phyloP scores from a whole-genome alignment of 495 filamentous ascomycete species.

The Talaromyces ruber region DNA sequence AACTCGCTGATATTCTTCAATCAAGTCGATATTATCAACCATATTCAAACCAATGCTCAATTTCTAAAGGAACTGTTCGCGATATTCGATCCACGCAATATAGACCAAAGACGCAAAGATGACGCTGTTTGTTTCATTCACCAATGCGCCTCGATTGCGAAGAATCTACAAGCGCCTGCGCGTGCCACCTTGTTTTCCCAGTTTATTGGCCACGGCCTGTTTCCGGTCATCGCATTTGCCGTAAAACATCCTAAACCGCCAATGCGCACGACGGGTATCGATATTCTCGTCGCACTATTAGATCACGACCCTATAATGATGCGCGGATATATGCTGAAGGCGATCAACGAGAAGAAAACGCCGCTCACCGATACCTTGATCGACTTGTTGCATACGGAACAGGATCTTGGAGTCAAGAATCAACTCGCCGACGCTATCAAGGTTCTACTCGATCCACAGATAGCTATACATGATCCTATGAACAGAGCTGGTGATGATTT shows the following conservation, averaged over 20 bases:
- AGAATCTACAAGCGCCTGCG: slow-evolving; percentile 78
- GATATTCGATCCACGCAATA: slow-evolving; percentile 64
- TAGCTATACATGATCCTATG: slow-evolving; percentile 52
- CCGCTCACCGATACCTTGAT: slow-evolving; percentile 92
- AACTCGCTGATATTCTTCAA: slow-evolving; percentile 99
- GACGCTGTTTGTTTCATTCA: slow-evolving; percentile 95
- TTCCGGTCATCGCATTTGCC: slow-evolving; percentile 86
- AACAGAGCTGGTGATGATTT: slow-evolving; percentile 63
- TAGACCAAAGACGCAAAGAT: slow-evolving; percentile 67
- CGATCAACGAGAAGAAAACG: slow-evolving; percentile 75
- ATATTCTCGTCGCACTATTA: slow-evolving; percentile 87
- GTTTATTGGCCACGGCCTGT: slow-evolving; percentile 80
- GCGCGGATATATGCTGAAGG: slow-evolving; percentile 82
- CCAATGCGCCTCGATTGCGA: slow-evolving; percentile 89
- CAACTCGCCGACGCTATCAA: slow-evolving; percentile 96
- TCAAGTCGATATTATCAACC: slow-evolving; percentile 93
- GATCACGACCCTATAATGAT: slow-evolving; percentile 95
- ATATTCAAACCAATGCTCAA: slow-evolving; percentile 67
- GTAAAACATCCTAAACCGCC: slow-evolving; percentile 75
- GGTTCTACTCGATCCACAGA: slow-evolving; percentile 80
- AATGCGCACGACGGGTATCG: slow-evolving; percentile 85
- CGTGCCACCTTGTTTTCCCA: slow-evolving; percentile 77
- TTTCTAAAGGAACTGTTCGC: slow-evolving; percentile 87
- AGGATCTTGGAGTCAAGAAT: slow-evolving; percentile 89
- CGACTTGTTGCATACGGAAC: slow-evolving; percentile 82